Evolutionary conservation across 345 rosid genomes (phyloP).

Genomic region (Camelina laxa): DNA sequence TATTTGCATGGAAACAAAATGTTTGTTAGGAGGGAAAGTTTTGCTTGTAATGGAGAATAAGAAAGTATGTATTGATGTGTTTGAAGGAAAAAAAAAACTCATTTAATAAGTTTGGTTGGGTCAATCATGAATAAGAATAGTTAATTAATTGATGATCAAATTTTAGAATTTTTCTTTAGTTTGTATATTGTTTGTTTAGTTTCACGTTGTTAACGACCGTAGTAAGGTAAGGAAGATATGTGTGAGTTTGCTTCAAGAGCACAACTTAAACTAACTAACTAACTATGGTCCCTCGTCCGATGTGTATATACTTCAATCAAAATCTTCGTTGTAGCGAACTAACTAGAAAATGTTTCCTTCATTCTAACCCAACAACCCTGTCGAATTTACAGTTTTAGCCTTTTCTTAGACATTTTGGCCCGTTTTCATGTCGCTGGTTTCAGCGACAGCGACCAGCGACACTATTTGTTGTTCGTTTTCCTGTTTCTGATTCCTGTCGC

Average conservation of each 20-base stretch:
- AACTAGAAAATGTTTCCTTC: constrained; percentile 39
- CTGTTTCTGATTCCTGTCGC: no score
- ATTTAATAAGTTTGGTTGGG: constrained; percentile 32
- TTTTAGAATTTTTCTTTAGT: neutral
- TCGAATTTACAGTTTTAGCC: constrained; percentile 20
- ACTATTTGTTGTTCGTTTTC: no score
- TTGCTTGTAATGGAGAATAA: constrained; percentile 51
- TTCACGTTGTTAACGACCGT: constrained; percentile 28
- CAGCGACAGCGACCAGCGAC: no score
- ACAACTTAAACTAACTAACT: constrained; percentile 84
- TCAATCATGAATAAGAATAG: constrained; percentile 33
- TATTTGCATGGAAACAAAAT: constrained; percentile 20
- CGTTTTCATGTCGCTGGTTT: no score
- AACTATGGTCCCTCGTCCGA: constrained; percentile 55
- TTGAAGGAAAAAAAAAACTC: neutral
- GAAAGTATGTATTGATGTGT: constrained; percentile 1
- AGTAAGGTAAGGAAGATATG: constrained; percentile 35
- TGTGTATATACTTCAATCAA: constrained; percentile 43
- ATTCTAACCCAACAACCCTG: constrained; percentile 53
- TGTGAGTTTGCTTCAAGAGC: constrained; percentile 53
- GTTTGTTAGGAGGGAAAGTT: constrained; percentile 42
- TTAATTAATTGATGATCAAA: constrained; percentile 11
- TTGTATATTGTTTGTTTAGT: constrained; percentile 2
- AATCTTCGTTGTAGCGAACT: constrained; percentile 45
- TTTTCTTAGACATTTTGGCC: neutral